Conservation (phyloP, 2,329 filamentous ascomycete genomes). For the Trichoderma guizhouense region DNA sequence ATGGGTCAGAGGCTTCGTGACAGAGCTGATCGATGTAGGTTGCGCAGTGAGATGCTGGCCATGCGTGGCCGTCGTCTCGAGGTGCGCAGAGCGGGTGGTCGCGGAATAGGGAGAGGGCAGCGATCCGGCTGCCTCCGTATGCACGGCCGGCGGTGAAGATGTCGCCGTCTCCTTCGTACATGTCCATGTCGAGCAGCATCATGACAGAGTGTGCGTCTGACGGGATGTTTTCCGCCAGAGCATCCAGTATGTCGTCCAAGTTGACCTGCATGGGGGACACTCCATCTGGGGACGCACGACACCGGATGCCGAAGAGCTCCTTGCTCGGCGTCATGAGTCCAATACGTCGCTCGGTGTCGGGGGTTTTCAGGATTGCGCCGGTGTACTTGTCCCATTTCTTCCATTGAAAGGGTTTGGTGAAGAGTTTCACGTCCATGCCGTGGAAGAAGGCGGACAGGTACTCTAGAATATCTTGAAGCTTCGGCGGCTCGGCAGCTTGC, state of each 20-base stretch:
- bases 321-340: conserved; percentile 40
- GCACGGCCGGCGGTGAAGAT: conserved; percentile 65
- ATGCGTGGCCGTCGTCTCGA: conserved; percentile 51
- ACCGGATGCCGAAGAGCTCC: conserved; percentile 48
- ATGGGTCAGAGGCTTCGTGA: neutral
- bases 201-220: conserved; percentile 57
- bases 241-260: conserved; percentile 59
- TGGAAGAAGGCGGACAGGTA: conserved; percentile 51
- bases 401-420: conserved; percentile 43
- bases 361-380: neutral
- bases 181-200: conserved; percentile 57
- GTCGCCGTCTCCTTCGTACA: conserved; percentile 64
- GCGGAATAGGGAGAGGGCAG: conserved; percentile 58
- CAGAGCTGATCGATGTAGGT: conserved; percentile 44
- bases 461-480: conserved; percentile 29
- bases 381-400: conserved; percentile 42
- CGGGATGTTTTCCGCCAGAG: conserved; percentile 50
- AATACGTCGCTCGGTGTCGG: conserved; percentile 32
- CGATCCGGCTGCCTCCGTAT: conserved; percentile 61
- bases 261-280: conserved; percentile 53
- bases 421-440: conserved; percentile 47
- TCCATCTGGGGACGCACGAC: conserved; percentile 45
- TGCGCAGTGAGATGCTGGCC: conserved; percentile 62
- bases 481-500: conserved; percentile 25
- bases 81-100: conserved; percentile 50